phyloP scores from a whole-genome alignment of 306 rosid species.

The Amphicarpaea edgeworthii region DNA sequence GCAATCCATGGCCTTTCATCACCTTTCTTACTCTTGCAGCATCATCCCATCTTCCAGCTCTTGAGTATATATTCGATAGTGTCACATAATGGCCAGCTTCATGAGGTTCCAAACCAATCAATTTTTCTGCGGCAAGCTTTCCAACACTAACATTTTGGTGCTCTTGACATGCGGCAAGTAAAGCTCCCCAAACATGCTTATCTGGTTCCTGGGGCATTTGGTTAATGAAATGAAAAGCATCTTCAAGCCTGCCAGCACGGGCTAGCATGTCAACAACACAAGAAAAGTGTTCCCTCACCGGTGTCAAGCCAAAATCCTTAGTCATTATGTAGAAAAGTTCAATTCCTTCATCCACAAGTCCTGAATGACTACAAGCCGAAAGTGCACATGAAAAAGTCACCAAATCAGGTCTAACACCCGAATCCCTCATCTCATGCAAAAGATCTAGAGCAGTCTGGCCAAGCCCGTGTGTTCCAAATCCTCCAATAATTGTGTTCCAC shows the following conservation, averaged over 20 bases:
- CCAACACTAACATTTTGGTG: constrained; percentile 56
- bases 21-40: constrained; percentile 48
- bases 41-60: constrained; percentile 61
- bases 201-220: constrained; percentile 52
- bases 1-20: constrained; percentile 54
- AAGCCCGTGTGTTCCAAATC: constrained; percentile 59
- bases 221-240: constrained; percentile 54
- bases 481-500: constrained; percentile 64
- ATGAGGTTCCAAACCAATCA: constrained; percentile 54
- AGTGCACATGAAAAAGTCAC: constrained; percentile 59
- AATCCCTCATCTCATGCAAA: constrained; percentile 53
- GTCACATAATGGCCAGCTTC: constrained; percentile 58
- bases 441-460: constrained; percentile 55
- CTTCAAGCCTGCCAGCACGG: constrained; percentile 57
- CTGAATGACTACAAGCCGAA: constrained; percentile 65
- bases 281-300: constrained; percentile 57
- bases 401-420: constrained; percentile 45
- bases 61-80: constrained; percentile 57
- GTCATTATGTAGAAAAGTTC: constrained; percentile 55
- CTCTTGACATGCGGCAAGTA: constrained; percentile 60
- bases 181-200: constrained; percentile 63
- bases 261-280: constrained; percentile 61
- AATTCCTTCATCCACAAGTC: constrained; percentile 61
- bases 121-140: constrained; percentile 54
- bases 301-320: constrained; percentile 48